phyloP scores from a whole-genome alignment of 2,329 filamentous ascomycete genomes.

The Phialophora tarda region DNA sequence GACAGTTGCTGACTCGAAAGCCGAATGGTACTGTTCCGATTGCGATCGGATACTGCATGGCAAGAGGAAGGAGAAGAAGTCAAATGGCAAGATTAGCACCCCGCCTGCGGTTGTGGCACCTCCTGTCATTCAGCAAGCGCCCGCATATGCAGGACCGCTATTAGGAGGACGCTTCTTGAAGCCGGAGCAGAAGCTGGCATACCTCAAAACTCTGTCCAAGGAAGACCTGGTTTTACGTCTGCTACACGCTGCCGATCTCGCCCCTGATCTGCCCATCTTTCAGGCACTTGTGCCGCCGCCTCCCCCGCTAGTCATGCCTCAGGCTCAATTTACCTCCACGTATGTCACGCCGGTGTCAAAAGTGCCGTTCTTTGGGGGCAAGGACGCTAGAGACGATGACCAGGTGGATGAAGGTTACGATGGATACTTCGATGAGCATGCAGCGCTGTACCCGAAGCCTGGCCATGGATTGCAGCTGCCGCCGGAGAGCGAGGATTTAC shows the following conservation, averaged over 20 bases:
- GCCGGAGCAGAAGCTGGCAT: constrained; percentile 32
- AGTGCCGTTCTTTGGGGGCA: constrained; percentile 11
- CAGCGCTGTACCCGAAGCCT: constrained; percentile 66
- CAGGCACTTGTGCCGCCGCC: constrained; percentile 29
- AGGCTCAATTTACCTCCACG: constrained; percentile 37
- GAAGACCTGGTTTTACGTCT: constrained; percentile 37
- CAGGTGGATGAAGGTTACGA: constrained; percentile 48
- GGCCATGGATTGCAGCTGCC: constrained; percentile 64
- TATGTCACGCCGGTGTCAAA: constrained; percentile 35
- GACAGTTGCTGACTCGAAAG: constrained; percentile 68
- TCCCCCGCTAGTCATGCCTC: constrained; percentile 17
- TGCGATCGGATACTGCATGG: constrained; percentile 54
- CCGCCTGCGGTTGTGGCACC: constrained; percentile 11
- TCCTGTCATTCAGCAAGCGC: constrained; percentile 12
- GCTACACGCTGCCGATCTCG: constrained; percentile 38
- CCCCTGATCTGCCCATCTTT: constrained; percentile 39
- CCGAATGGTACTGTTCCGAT: constrained; percentile 72
- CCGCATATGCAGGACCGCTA: constrained; percentile 32
- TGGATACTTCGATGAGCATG: constrained; percentile 61
- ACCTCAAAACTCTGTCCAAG: constrained; percentile 36
- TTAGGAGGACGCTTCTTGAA: constrained; percentile 33
- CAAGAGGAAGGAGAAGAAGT: constrained; percentile 37
- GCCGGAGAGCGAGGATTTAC: constrained; percentile 63
- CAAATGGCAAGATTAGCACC: constrained; percentile 11
- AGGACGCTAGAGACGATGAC: constrained; percentile 24